Conservation (phyloP, 1,284 basidiomycete species). For the Ustilago sp. region DNA sequence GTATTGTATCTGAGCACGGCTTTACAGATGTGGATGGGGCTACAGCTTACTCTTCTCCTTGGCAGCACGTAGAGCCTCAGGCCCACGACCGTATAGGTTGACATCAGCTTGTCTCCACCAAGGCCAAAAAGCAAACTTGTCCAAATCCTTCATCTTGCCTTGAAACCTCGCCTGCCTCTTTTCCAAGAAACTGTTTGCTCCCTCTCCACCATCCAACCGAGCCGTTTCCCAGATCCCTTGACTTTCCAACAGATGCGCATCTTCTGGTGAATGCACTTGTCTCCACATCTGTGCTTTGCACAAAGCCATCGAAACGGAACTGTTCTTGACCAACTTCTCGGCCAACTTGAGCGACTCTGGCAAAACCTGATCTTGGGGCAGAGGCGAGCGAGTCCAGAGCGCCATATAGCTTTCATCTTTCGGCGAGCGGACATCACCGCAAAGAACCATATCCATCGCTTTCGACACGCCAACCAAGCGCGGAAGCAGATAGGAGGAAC, state of each 20-base stretch:
- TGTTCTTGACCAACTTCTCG: constrained; percentile 49
- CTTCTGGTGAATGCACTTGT: constrained; percentile 44
- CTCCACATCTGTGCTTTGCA: constrained; percentile 59
- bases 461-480: constrained; percentile 52
- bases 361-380: constrained; percentile 45
- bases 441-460: constrained; percentile 56
- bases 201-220: constrained; percentile 51
- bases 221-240: constrained; percentile 51
- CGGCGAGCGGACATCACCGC: constrained; percentile 50
- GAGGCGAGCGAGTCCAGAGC: constrained; percentile 38
- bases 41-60: constrained; percentile 16
- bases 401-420: constrained; percentile 27
- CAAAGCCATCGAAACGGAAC: constrained; percentile 53
- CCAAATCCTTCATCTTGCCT: constrained; percentile 48
- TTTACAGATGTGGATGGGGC: too few relatives aligned
- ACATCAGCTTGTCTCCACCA: constrained; percentile 59
- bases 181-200: constrained; percentile 54
- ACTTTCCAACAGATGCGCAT: constrained; percentile 54
- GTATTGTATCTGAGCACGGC: too few relatives aligned
- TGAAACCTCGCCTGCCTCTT: constrained; percentile 49
- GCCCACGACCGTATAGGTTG: constrained; percentile 22
- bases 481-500: constrained; percentile 51
- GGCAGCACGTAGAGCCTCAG: constrained; percentile 33
- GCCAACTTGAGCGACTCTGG: constrained; percentile 44
- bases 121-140: constrained; percentile 55